These are phyloP conservation scores for Hypocrella siamensis DNA, from an alignment of 2,329 filamentous ascomycete genomes.

Conservation along the genomic window DNA sequence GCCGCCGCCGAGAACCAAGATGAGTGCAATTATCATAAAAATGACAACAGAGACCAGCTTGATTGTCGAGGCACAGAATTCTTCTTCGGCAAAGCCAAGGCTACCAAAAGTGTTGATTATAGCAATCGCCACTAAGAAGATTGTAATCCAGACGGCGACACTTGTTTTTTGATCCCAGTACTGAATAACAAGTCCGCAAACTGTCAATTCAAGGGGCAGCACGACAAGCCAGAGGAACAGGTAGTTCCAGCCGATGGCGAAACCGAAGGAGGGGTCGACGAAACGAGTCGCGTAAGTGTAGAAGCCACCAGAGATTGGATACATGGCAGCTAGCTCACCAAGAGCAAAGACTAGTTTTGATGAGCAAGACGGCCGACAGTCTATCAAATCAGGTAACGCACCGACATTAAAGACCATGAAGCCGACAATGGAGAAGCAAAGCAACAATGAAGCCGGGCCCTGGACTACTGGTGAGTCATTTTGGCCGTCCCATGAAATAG, in stretches of 20 bases:
- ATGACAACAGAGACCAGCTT: conserved; percentile 42
- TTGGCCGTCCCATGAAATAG: not conserved
- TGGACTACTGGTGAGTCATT: conserved; percentile 1
- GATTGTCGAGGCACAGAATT: conserved; percentile 37
- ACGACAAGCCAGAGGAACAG: conserved; percentile 35
- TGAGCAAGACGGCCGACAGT: no score
- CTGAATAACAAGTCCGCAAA: conserved; percentile 31
- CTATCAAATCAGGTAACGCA: conserved; percentile 7
- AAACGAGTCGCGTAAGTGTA: conserved; percentile 46
- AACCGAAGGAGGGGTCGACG: conserved; percentile 44
- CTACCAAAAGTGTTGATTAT: conserved; percentile 40
- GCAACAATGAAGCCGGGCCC: conserved; percentile 25
- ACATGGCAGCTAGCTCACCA: conserved; percentile 46
- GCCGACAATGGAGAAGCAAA: conserved; percentile 40
- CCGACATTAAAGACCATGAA: conserved; percentile 30
- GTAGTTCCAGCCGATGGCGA: conserved; percentile 32
- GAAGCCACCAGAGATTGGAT: conserved; percentile 46
- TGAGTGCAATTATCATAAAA: conserved; percentile 45
- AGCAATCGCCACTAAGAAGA: conserved; percentile 34
- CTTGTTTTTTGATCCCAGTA: conserved; percentile 34
- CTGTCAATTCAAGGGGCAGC: conserved; percentile 33
- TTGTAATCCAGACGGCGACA: conserved; percentile 34
- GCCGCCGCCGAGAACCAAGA: conserved; percentile 42
- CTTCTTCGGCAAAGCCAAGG: conserved; percentile 36
- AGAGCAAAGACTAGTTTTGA: conserved; percentile 35